Base-by-base conservation (phyloP, 2,329 filamentous ascomycete genomes). In the Fusarium agapanthi region DNA sequence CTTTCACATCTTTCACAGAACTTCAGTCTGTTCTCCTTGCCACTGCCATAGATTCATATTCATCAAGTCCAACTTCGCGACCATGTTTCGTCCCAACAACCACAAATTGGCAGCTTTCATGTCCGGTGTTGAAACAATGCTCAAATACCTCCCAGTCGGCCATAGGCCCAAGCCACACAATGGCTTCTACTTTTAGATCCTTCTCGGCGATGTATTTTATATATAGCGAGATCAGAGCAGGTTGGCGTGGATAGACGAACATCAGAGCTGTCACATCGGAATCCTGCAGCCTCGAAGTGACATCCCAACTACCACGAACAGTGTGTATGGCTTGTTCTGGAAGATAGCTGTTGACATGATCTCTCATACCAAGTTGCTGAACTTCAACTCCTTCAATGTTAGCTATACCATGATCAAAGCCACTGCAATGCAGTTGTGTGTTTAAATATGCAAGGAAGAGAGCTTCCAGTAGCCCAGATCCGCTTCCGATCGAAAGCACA, bases 191-290 rank as follows among this genome's bases (percentile, higher is more conserved):
- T 15, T 41, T 43, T 7, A 69, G 26, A 10, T 60, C 47, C 35
- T 58, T 41, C 35, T 67, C 47, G 15, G 35, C 18, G 22, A 73
- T 45, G 18, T 20, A 40, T n/a, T 71, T 53, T 10, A 78, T 61
- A 34, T 82, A 82, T 38, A 65, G 67, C 13, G 61, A 48, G 22
- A 82, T 74, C 16, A 82, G 37, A 4, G 50, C 54, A 4, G 76
- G 75, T 32, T 80, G 78, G 5, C 81, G 80, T 18, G 81, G 81
- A 35, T 82, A 82, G 14, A 79, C 75, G 64, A 82, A 82, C 64
- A 82, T 60, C 45, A 81, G 61, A 6, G 58, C 76, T 15, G 56
- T 55, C 14, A 76, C 67, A 50, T 71, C 69, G 1, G 74, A 54
- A 32, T 78, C 76, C 12, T 40, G 63, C 8, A 81, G 71, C 22